Conservation (phyloP, 2,329 filamentous ascomycete genomes). For the Xylariales sp. region DNA sequence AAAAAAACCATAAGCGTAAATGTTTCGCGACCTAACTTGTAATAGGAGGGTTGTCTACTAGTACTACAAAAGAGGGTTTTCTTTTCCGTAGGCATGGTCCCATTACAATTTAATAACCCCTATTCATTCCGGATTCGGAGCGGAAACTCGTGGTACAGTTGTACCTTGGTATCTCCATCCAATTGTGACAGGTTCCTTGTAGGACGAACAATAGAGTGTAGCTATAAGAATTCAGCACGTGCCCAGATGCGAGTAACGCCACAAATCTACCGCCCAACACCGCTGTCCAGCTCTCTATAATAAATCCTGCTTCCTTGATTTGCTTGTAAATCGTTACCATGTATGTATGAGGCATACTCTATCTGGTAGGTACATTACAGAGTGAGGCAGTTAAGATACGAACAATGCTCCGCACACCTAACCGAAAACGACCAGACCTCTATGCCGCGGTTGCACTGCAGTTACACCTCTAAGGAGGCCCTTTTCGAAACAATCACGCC, state of each 20-base stretch:
- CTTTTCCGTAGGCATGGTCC: slow-evolving; percentile 12
- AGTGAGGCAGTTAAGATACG: background rate
- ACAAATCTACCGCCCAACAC: background rate
- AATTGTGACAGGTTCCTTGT: background rate
- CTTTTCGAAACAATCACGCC: slow-evolving; percentile 13
- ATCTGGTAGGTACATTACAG: background rate
- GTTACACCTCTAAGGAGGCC: background rate
- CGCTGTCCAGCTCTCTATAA: background rate
- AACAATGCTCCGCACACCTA: slow-evolving; percentile 15
- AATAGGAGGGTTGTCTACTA: background rate
- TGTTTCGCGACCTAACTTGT: background rate
- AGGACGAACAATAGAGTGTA: background rate
- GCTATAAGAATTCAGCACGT: background rate
- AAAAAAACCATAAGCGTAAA: background rate
- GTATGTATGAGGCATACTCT: background rate
- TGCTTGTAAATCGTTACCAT: background rate
- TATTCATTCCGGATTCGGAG: slow-evolving; percentile 26
- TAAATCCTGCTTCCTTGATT: background rate
- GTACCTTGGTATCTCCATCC: slow-evolving; percentile 10
- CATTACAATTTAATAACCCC: slow-evolving; percentile 28
- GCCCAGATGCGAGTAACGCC: background rate
- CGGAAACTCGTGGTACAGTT: slow-evolving; percentile 6
- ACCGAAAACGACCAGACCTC: slow-evolving; percentile 20
- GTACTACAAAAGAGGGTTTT: slow-evolving; percentile 9
- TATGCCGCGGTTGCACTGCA: background rate